These are phyloP conservation scores for Ophiocordyceps unilateralis DNA, from an alignment of 2,329 filamentous ascomycete species.

Conservation along the genomic window DNA sequence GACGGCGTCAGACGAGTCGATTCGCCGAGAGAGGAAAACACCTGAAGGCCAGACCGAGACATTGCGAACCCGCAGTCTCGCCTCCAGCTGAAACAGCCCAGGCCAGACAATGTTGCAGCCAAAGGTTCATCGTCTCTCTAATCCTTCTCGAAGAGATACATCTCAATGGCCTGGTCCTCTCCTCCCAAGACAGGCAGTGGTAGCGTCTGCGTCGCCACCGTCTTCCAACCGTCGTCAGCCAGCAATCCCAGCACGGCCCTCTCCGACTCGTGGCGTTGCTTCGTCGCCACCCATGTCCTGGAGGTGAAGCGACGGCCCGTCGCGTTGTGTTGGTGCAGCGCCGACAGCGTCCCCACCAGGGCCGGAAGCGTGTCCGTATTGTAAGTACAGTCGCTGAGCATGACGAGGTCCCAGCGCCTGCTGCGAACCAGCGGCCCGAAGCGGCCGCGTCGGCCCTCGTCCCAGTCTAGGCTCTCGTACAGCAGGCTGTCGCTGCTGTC, in stretches of 20 bases:
- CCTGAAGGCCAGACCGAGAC: background rate
- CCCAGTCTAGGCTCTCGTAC: conserved; percentile 42
- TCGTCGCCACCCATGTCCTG: conserved; percentile 36
- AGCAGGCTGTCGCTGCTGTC: conserved; percentile 12
- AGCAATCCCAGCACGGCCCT: conserved; percentile 29
- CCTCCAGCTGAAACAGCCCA: background rate
- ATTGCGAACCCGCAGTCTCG: background rate
- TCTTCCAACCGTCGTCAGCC: conserved; percentile 25
- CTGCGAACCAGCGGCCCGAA: conserved; percentile 24
- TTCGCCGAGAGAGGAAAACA: background rate
- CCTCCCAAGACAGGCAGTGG: conserved; percentile 27
- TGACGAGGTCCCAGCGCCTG: conserved; percentile 31
- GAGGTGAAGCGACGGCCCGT: conserved; percentile 5
- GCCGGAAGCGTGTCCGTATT: conserved; percentile 38
- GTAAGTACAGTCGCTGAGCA: conserved; percentile 45
- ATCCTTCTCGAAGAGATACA: conserved; percentile 31
- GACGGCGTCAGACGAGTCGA: background rate
- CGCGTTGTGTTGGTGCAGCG: conserved; percentile 24
- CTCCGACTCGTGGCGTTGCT: conserved; percentile 37
- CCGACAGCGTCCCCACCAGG: conserved; percentile 33
- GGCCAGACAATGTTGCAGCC: background rate
- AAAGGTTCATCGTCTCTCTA: background rate
- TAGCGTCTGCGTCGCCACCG: conserved; percentile 22
- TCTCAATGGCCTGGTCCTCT: conserved; percentile 28
- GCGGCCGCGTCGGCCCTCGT: conserved; percentile 25